A percentile compares a stretch with the other conserved stretches of the same genome.
These are phyloP conservation scores for Collybia sordida DNA, from an alignment of 768 basidiomycete genomes.

Conservation along the genomic window DNA sequence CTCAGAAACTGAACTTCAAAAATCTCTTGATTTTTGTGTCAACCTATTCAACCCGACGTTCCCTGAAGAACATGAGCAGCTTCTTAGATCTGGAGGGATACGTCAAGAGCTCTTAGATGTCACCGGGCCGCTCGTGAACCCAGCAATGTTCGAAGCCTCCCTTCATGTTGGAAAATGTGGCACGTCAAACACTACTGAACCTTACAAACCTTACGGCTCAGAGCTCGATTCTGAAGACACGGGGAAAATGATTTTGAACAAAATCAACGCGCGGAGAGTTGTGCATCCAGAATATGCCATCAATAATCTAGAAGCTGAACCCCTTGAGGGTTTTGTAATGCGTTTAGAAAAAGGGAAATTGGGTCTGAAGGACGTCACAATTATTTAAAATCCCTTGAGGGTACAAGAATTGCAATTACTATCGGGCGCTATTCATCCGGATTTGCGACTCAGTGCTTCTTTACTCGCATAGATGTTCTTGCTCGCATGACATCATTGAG, in stretches of 20 bases:
- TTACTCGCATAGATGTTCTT: too few relatives aligned
- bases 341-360: slow-evolving; percentile 54
- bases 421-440: background rate
- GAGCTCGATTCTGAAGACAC: slow-evolving; percentile 25
- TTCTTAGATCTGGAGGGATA: slow-evolving; percentile 26
- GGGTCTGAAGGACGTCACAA: slow-evolving; percentile 39
- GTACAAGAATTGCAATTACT: background rate
- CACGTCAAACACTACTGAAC: background rate
- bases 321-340: slow-evolving; percentile 57
- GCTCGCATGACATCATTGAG: too few relatives aligned
- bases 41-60: slow-evolving; percentile 70
- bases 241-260: slow-evolving; percentile 57
- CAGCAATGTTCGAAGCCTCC: slow-evolving; percentile 36
- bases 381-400: background rate
- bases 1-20: slow-evolving; percentile 73
- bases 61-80: slow-evolving; percentile 54
- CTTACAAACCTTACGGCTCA: slow-evolving; percentile 11
- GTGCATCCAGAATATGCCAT: slow-evolving; percentile 68
- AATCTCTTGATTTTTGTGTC: slow-evolving; percentile 75
- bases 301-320: slow-evolving; percentile 69
- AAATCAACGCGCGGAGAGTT: slow-evolving; percentile 69
- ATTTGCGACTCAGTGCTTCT: background rate
- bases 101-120: slow-evolving; percentile 52
- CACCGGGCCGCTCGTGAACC: slow-evolving; percentile 45
- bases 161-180: slow-evolving; percentile 21